Evolutionary conservation across 768 basidiomycete genomes (phyloP).

Genomic region (Leccinum truebloodii): DNA sequence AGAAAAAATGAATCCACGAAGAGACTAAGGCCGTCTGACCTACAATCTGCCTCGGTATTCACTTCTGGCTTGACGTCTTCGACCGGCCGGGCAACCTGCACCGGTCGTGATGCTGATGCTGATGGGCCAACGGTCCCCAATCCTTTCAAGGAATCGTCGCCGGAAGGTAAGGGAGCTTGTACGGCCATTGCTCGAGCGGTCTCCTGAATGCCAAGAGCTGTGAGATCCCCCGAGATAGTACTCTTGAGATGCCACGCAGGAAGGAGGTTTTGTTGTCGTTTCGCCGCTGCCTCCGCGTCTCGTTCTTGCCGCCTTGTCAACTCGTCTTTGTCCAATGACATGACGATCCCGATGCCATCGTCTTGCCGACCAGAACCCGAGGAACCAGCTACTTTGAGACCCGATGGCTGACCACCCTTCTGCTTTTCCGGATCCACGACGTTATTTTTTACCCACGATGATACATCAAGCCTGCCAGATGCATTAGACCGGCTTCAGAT

Average conservation of each 20-base stretch:
- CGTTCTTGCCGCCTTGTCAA: constrained; percentile 69
- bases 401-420: constrained; percentile 50
- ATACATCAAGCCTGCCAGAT: constrained; percentile 70
- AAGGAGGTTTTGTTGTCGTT: constrained; percentile 86
- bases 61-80: constrained; percentile 49
- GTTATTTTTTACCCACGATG: constrained; percentile 77
- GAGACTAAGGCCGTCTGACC: constrained; percentile 23
- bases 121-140: constrained; percentile 54
- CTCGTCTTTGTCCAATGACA: constrained; percentile 89
- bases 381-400: constrained; percentile 75
- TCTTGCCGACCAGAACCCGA: constrained; percentile 58
- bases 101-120: constrained; percentile 27
- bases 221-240: constrained; percentile 91
- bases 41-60: constrained; percentile 66
- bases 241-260: constrained; percentile 96
- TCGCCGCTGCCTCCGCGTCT: constrained; percentile 80
- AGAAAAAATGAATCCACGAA: background rate
- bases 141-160: constrained; percentile 74
- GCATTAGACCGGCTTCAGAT: constrained; percentile 3
- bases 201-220: constrained; percentile 81
- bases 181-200: constrained; percentile 51
- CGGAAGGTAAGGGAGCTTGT: constrained; percentile 43
- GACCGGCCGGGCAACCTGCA: constrained; percentile 28
- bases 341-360: constrained; percentile 82
- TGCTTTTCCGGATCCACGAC: constrained; percentile 63